Base-by-base conservation (phyloP, 106 monocot genomes). In the Platanthera guangdongensis region DNA sequence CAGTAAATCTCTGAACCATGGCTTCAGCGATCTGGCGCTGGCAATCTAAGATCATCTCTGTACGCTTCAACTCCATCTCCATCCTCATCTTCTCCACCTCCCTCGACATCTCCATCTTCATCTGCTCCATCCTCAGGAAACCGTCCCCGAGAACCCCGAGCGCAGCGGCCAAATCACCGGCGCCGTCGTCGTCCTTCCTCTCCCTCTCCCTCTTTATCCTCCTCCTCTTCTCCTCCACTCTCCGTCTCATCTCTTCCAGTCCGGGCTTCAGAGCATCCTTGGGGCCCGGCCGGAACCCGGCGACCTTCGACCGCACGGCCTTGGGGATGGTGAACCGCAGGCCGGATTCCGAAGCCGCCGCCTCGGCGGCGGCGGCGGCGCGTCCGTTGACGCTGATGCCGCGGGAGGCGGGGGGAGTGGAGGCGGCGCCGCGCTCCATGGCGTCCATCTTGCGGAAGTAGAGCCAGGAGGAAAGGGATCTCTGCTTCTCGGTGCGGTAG, bases 61-160 rank as follows among this genome's bases (percentile, higher is more conserved):
- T 57, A 54, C 85, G 71, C 81, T 84, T 89, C 59, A 80, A 77
- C 76, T 90, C 92, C 85, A 80, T 85, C 82, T 92, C 82, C 84
- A 85, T 84, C 83, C 87, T 84, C 19, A 85, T 89, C 47, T 80
- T 82, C 83, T 92, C 92, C 73, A 92, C 63, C 80, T 92, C 87
- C 76, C 73, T 82, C 85, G 82, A 71, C 80, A 92, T 50, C 75
- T 89, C 89, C 77, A 92, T 78, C 79, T 80, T 87, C 87, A 89
- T 89, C 89, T 84, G 87, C 83, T 92, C 87, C 51, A 92, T 78
- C 76, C 89, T 85, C 50, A 65, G 25, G 47, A 92, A 57, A 16
- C 82, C 83, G 7, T 89, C 89, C 59, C 85, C 83, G n/a, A 92
- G 81, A 57, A 78, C 71, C 80, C 77, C 78, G 75, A 92, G 73